phyloP scores from a whole-genome alignment of 2,329 filamentous ascomycete genomes.

The Verticillium zaregamsianum region DNA sequence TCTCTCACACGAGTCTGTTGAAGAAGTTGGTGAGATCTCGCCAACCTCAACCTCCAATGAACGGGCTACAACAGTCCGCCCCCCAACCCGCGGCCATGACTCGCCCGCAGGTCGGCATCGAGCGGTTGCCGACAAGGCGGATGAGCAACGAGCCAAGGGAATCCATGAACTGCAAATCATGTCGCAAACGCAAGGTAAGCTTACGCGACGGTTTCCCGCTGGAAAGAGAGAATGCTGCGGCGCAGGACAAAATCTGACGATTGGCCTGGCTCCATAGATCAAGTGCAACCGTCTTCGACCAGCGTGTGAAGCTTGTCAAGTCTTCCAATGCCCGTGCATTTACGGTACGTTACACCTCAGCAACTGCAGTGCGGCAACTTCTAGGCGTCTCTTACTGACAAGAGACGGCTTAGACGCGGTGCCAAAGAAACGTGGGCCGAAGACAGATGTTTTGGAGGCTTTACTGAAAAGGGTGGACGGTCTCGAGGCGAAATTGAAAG shows the following conservation, averaged over 20 bases:
- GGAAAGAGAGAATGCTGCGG: background rate
- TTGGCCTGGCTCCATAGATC: slow-evolving; percentile 52
- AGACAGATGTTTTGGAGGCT: slow-evolving; percentile 84
- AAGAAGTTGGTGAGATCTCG: slow-evolving; percentile 8
- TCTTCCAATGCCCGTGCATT: slow-evolving; percentile 83
- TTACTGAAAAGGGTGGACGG: slow-evolving; percentile 82
- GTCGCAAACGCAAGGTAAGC: slow-evolving; percentile 81
- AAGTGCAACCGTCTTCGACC: slow-evolving; percentile 86
- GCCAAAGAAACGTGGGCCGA: slow-evolving; percentile 84
- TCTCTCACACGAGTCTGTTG: slow-evolving; percentile 12
- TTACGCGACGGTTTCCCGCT: background rate
- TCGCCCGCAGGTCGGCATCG: slow-evolving; percentile 75
- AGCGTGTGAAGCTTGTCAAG: slow-evolving; percentile 82
- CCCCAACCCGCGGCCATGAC: slow-evolving; percentile 55
- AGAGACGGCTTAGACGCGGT: slow-evolving; percentile 62
- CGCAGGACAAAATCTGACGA: slow-evolving; percentile 3
- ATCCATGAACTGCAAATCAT: slow-evolving; percentile 95
- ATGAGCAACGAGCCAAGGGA: slow-evolving; percentile 74
- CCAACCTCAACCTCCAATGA: slow-evolving; percentile 20
- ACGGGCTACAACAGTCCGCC: slow-evolving; percentile 36
- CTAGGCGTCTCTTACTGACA: background rate
- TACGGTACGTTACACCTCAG: slow-evolving; percentile 61
- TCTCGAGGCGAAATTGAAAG: slow-evolving; percentile 73
- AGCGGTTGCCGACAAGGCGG: slow-evolving; percentile 68
- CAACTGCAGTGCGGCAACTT: background rate